phyloP scores from a whole-genome alignment of 2,329 filamentous ascomycete species.

The Tothia fuscella region DNA sequence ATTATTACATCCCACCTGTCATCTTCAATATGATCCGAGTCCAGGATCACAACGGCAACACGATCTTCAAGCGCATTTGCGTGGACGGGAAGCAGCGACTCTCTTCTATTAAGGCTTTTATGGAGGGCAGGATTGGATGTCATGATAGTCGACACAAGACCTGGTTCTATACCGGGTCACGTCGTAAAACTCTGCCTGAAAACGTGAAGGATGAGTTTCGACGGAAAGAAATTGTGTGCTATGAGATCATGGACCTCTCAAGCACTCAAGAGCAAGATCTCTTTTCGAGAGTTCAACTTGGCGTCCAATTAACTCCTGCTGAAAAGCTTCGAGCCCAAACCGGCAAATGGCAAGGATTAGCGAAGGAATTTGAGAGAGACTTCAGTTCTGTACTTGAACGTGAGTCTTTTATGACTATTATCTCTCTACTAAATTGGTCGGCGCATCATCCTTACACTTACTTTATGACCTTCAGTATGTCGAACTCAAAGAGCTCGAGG shows the following conservation, averaged over 20 bases:
- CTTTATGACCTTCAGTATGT: no score
- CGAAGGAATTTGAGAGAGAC: constrained; percentile 27
- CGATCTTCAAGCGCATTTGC: constrained; percentile 24
- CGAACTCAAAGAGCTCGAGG: constrained; percentile 21
- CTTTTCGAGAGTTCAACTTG: constrained; percentile 36
- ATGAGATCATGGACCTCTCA: constrained; percentile 30
- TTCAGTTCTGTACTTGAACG: constrained; percentile 27
- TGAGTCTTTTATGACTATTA: no score
- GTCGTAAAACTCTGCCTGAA: constrained; percentile 21
- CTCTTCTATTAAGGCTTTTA: constrained; percentile 33
- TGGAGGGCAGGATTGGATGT: constrained; percentile 33
- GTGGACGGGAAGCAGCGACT: constrained; percentile 39
- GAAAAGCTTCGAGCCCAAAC: constrained; percentile 36
- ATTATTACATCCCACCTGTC: constrained; percentile 35
- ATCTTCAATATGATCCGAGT: constrained; percentile 31
- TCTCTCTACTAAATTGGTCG: background rate
- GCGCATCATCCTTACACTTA: constrained; percentile 11
- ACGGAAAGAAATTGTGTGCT: constrained; percentile 29
- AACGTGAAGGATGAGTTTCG: constrained; percentile 27
- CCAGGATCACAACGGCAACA: constrained; percentile 11
- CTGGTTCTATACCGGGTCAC: constrained; percentile 23
- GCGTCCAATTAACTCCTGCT: constrained; percentile 31
- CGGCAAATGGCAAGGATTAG: constrained; percentile 31
- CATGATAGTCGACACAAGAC: constrained; percentile 29
- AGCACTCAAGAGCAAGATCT: constrained; percentile 35